These are phyloP conservation scores for Podila verticillata DNA, from an alignment of 192 early-diverging fungal genomes.

Conservation along the genomic window DNA sequence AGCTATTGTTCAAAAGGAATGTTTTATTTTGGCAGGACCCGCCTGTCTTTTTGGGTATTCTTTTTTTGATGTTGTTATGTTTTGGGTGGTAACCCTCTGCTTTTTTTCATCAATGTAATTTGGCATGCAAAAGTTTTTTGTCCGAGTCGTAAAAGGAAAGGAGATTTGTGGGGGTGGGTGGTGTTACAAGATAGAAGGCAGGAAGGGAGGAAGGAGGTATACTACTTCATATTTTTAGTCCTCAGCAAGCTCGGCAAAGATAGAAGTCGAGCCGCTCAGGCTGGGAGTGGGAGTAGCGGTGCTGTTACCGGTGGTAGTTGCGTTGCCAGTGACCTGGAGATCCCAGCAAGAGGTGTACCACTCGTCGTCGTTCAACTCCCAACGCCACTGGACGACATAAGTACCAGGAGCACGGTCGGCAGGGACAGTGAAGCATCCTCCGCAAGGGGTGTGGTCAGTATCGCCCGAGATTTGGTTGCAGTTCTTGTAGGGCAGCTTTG, in stretches of 20 bases:
- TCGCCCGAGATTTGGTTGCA: constrained; percentile 23
- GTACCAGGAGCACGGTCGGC: constrained; percentile 9
- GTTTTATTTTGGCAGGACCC: neutral
- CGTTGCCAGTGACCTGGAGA: constrained; percentile 9
- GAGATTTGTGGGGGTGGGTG: neutral
- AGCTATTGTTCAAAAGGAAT: neutral
- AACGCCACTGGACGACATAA: constrained; percentile 49
- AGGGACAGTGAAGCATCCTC: constrained; percentile 38
- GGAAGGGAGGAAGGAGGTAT: neutral
- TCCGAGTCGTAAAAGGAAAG: neutral
- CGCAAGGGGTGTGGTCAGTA: constrained; percentile 40
- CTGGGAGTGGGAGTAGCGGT: neutral
- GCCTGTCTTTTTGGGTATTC: neutral
- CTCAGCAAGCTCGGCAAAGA: constrained; percentile 23
- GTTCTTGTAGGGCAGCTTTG: constrained; percentile 47
- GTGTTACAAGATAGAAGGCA: neutral
- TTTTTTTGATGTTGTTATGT: neutral
- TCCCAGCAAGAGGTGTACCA: constrained; percentile 52
- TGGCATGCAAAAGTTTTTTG: neutral
- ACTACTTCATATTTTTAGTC: neutral
- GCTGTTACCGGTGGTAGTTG: neutral
- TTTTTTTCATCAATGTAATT: neutral
- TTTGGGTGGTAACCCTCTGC: neutral
- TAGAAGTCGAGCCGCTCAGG: neutral
- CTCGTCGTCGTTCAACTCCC: constrained; percentile 42